Base-by-base conservation (phyloP, 768 basidiomycete species). In the Suillus decipiens region DNA sequence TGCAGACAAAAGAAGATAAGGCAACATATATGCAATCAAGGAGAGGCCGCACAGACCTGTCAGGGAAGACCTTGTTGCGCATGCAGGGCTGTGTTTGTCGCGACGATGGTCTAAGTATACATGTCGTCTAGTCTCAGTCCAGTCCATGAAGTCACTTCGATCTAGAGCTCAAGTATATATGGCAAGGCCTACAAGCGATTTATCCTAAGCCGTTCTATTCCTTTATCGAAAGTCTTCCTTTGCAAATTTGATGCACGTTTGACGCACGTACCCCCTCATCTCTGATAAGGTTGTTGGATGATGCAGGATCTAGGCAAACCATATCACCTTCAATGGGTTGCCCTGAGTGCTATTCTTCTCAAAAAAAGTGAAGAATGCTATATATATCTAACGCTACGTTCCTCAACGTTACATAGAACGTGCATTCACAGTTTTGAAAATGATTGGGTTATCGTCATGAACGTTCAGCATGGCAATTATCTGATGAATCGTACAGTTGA, bases 401-500 rank as follows among this genome's bases (percentile, higher is more conserved):
- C 34, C 17, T 57, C 24, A 28, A n/a, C 37, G 34, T 22, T 12
- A 17, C 36, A 39, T 17, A 12, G 22, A 39, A 56, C 36, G 36
- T 55, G 22, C 8, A 39, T 39, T 37, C n/a, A 17, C 24, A 17
- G 5, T 28, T 36, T 41, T 41, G 17, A 22, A 19, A 41, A 57
- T 36, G 14, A 9, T 37, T 56, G 36, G 51, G 14, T 36, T 56
- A 41, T 57, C 37, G 24, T 64, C 55, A 67, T 76, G 64, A 73
- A 68, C 53, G 62, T 70, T 65, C 59, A 61, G 39, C 61, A 55
- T 64, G 48, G 67, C 55, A 63, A 60, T 69, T 47, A 53, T 69
- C 68, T 70, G 73, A 28, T 69, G 75, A 59, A 74, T 72, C 66
- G 61, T 73, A 75, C 71, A 73, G 64, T 68, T 69, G 50, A 63